phyloP scores from a whole-genome alignment of 352 stramenopile genomes.

The Phytophthora megakarya region DNA sequence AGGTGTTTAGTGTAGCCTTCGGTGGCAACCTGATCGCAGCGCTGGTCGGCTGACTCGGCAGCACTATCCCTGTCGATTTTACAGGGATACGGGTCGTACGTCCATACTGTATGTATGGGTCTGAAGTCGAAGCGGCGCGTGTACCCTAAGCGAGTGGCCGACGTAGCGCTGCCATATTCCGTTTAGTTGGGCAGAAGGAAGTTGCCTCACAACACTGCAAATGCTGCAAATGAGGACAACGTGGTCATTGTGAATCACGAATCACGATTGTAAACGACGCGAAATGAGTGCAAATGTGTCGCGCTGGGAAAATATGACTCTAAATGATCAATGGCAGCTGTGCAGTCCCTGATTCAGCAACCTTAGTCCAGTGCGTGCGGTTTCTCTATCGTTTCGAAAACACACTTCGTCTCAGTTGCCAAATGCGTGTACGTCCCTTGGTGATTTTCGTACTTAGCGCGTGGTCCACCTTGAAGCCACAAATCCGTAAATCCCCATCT shows the following conservation, averaged over 20 bases:
- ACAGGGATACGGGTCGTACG: not conserved
- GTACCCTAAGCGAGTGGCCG: not conserved
- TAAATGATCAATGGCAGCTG: slow-evolving; percentile 27
- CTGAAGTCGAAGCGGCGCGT: not conserved
- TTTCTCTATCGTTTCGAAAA: slow-evolving; percentile 21
- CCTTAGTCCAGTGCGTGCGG: slow-evolving; percentile 3
- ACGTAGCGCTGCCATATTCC: too few species aligned
- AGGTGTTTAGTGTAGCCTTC: not conserved
- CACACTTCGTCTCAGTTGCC: slow-evolving; percentile 34
- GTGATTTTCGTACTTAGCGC: slow-evolving; percentile 23
- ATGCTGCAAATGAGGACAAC: too few species aligned
- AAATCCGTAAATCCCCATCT: slow-evolving; percentile 32
- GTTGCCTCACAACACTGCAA: too few species aligned
- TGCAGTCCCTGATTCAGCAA: slow-evolving; percentile 14
- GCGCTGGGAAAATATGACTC: too few species aligned
- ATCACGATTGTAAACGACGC: too few species aligned
- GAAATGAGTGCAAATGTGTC: too few species aligned
- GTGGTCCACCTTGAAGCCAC: slow-evolving; percentile 41
- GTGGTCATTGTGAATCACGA: too few species aligned
- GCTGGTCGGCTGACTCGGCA: not conserved
- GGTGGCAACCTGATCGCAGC: not conserved
- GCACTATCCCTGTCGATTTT: not conserved
- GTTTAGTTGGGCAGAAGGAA: too few species aligned
- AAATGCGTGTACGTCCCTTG: slow-evolving; percentile 20
- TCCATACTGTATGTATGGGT: not conserved